A percentile compares a stretch with the other conserved stretches of the same genome.
These are phyloP conservation scores for Pseudonectria foliicola DNA, from an alignment of 2,329 filamentous ascomycete genomes.

Conservation along the genomic window DNA sequence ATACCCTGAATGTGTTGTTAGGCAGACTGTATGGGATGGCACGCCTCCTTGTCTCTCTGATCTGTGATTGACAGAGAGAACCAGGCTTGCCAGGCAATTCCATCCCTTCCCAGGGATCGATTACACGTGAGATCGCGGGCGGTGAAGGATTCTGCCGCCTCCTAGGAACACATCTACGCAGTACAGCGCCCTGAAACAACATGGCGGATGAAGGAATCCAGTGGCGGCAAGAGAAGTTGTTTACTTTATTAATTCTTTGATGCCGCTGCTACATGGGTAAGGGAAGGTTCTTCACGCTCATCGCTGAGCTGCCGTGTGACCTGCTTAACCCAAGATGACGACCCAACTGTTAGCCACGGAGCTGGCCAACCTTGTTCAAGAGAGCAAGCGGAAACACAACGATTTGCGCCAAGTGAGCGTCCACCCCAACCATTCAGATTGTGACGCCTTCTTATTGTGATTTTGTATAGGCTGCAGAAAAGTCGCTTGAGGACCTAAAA, in stretches of 20 bases:
- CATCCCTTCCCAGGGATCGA: conserved; percentile 1
- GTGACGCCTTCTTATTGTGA: background rate
- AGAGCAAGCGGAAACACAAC: conserved; percentile 90
- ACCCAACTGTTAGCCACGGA: conserved; percentile 83
- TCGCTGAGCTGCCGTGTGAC: conserved; percentile 15
- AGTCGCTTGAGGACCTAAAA: conserved; percentile 85
- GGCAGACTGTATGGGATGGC: too few species aligned
- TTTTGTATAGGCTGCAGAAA: conserved; percentile 69
- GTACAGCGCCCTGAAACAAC: conserved; percentile 10
- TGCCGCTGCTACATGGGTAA: conserved; percentile 21
- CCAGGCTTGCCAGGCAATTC: too few species aligned
- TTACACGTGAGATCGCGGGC: conserved; percentile 20
- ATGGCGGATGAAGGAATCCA: conserved; percentile 10
- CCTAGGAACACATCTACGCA: conserved; percentile 21
- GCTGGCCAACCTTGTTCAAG: conserved; percentile 84
- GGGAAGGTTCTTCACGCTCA: conserved; percentile 15
- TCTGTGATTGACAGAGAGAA: too few species aligned
- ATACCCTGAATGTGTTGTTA: too few species aligned
- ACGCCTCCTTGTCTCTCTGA: too few species aligned
- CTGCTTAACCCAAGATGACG: conserved; percentile 59
- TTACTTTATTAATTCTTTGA: background rate
- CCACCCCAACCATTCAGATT: background rate
- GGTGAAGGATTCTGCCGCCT: conserved; percentile 24
- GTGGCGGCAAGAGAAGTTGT: background rate
- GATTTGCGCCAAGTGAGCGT: conserved; percentile 71